Evolutionary conservation across 1,284 basidiomycete species (phyloP), one percentile per base, ranked within the genome.

Genomic region (Marasmius tenuissimus): DNA sequence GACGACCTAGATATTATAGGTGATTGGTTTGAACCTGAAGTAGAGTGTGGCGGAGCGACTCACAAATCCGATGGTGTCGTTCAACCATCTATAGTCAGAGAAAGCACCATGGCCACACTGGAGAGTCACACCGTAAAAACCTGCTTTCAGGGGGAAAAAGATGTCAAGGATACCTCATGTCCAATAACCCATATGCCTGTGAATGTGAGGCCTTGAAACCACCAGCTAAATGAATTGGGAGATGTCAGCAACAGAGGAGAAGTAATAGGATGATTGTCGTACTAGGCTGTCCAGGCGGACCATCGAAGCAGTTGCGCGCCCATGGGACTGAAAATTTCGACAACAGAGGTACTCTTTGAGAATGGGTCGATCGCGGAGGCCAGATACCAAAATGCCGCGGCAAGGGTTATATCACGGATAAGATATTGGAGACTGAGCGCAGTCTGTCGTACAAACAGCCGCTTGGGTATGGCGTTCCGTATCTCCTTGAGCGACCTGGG

Each of bases 131-230:
- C 14, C 2, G 38, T 53, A 18, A 40, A 11, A 57, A 58, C 50
- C 16, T 34, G 52, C 27, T 34, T 37, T 50, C 40, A 27, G 34
- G 27, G 7, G 11, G 57, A 55, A 49, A 47, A 54, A 40, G 14
- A 18, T 18, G 35, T 16, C 33, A 7, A n/a, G n/a, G 69, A 33
- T 60, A 83, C 83, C 70, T 86, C 85, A 62, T 85, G 85, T 22
- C 84, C 85, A 56, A 86, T 82, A n/a, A 86, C 84, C 84, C 85
- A 87, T 47, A 86, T 76, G 0, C 84, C 84, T 8, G 83, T 85
- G 66, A 86, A 82, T 35, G 82, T 77, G 10, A 86, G 75, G 12
- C 84, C 84, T 70, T 86, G 84, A 67, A 85, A 84, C 85, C 84
- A 86, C 84, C 85, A 86, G 68, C 61, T 62, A 20, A 40, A 38